phyloP scores from a whole-genome alignment of 225 moss, liverwort and hornwort genomes.

The Pleurozium schreberi region DNA sequence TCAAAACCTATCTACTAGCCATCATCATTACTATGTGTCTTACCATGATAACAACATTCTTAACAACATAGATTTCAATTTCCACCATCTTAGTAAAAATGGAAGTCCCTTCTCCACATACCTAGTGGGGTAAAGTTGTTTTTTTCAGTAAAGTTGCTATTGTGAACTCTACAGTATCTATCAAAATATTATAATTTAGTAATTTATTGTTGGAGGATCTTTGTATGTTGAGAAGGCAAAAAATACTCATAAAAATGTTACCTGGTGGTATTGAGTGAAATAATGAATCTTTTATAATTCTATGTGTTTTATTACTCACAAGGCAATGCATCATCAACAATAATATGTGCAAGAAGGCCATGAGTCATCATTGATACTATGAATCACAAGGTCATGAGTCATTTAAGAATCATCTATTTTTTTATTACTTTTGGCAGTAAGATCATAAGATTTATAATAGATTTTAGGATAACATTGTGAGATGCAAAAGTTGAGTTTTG shows the following conservation, averaged over 20 bases:
- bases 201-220: not conserved
- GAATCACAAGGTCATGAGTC: no score
- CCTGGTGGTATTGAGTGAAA: fast-evolving
- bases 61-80: not conserved
- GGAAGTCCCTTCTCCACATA: fast-evolving
- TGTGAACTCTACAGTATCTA: fast-evolving
- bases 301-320: not conserved
- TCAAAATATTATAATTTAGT: not conserved
- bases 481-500: not conserved
- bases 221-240: not conserved
- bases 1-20: fast-evolving
- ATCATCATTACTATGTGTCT: not conserved
- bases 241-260: not conserved
- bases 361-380: no score
- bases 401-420: no score
- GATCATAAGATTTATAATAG: no score
- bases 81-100: fast-evolving
- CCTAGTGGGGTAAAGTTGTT: not conserved
- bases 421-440: no score
- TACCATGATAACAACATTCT: fast-evolving
- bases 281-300: not conserved
- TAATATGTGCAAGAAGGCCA: no score
- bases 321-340: no score
- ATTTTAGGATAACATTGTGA: not conserved
- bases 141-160: not conserved